Evolutionary conservation across 306 rosid species (phyloP), one percentile per base, ranked within the genome.

Genomic region (Herpetospermum pedunculosum): DNA sequence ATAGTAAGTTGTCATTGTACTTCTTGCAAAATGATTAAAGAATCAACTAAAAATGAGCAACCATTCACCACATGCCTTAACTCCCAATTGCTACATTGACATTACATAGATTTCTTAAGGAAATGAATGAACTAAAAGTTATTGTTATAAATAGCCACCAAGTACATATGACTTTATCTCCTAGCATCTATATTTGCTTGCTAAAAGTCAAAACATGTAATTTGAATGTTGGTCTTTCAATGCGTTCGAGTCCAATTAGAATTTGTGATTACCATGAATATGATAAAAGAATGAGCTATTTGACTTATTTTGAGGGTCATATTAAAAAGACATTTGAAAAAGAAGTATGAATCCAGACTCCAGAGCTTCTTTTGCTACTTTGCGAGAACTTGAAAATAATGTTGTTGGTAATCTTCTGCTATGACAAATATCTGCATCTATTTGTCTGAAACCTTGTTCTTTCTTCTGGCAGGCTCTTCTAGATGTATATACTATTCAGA

Each of bases 401-500:
- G 10, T 10, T 38, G 49, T 37, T 15, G 3, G 30, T 38, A 64
- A 35, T 64, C 29, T 35, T 62, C 12, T 64, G 18, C 49, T n/a
- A 19, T 64, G 30, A 21, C 21, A n/a, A 9, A 37, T 64, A 37
- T 38, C 29, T 64, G n/a, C 49, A 38, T 64, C 43, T 59, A 13
- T 62, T 18, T 37, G 0, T 67, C 8, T 23, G 53, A 14, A 25
- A 67, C 48, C 48, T 16, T 68, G 37, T 68, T 34, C 25, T 60
- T 60, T 48, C 28, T 65, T 8, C 35, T 18, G 10, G 28, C 85
- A 92, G 96, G 98, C 96, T 37, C 92, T 92, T 75, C 76, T 90
- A 80, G 96, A 92, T 77, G 88, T 90, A 54, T 92, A 90, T 74
- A 85, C 96, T 72, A 84, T 90, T 81, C 89, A 87, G 70, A 88